These are phyloP conservation scores for Xanthoceras sorbifolium DNA, from an alignment of 345 rosid genomes.

Conservation along the genomic window DNA sequence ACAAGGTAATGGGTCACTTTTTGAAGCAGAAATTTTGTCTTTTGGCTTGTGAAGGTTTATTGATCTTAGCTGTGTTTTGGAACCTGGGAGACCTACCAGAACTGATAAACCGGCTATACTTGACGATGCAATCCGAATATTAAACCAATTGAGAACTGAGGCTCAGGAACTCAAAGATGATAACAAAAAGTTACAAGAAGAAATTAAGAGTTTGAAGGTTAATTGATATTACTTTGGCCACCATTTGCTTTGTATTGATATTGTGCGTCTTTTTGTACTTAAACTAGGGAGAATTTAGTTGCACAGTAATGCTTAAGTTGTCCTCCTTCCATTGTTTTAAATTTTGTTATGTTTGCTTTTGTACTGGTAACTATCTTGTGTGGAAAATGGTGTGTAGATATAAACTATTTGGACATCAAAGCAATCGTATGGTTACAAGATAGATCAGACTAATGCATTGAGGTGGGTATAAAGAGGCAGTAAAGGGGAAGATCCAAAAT, in stretches of 20 bases:
- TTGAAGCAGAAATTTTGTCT: neutral
- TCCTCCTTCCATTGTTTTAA: neutral
- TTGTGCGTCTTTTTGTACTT: neutral
- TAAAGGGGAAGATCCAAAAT: neutral
- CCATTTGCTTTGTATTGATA: neutral
- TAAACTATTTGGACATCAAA: neutral
- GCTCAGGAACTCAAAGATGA: constrained; percentile 77
- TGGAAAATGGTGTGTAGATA: neutral
- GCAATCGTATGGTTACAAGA: neutral
- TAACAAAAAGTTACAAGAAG: constrained; percentile 73
- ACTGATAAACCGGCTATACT: constrained; percentile 86
- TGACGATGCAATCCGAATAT: constrained; percentile 75
- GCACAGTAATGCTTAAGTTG: neutral
- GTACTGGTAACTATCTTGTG: neutral
- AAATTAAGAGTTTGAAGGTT: constrained; percentile 85
- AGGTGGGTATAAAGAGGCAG: neutral
- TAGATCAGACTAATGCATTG: neutral
- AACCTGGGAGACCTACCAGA: constrained; percentile 79
- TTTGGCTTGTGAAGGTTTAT: constrained; percentile 52
- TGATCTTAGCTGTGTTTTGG: constrained; percentile 77
- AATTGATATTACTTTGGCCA: neutral
- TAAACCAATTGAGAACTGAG: constrained; percentile 78
- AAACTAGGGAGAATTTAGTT: neutral
- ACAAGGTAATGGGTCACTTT: neutral
- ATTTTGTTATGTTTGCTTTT: neutral